Percentiles rank a stretch among this genome's conserved stretches.
These are phyloP conservation scores for Globisporangium nagaii DNA, from an alignment of 352 stramenopile species.

Conservation along the genomic window DNA sequence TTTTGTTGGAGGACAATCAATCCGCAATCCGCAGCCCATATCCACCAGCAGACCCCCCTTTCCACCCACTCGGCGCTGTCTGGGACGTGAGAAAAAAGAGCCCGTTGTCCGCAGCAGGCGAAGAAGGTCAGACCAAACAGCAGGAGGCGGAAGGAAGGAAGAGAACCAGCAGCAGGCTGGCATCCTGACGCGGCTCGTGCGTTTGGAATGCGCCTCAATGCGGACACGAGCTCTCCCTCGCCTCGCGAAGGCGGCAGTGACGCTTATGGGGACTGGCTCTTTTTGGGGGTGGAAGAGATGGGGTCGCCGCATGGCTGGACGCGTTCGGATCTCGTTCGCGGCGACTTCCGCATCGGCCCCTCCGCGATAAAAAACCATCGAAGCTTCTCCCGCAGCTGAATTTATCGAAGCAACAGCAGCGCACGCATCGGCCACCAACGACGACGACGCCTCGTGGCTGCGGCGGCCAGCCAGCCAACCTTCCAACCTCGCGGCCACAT, in stretches of 20 bases:
- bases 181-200: not conserved
- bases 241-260: not conserved
- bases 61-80: constrained; percentile 5
- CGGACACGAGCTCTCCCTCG: not conserved
- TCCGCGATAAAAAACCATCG: too few relatives aligned
- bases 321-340: not conserved
- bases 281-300: constrained; percentile 5
- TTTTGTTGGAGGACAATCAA: constrained; percentile 6
- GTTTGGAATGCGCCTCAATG: not conserved
- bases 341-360: not conserved
- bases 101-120: too few relatives aligned
- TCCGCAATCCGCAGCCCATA: not conserved
- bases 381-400: constrained; percentile 1
- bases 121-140: too few relatives aligned
- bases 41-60: not conserved
- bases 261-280: not conserved
- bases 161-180: not conserved
- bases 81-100: constrained; percentile 6
- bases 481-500: too few relatives aligned
- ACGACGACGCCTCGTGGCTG: too few relatives aligned
- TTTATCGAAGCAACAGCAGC: not conserved
- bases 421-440: not conserved
- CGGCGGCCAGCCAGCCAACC: too few relatives aligned
- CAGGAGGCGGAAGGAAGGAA: not conserved
- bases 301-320: not conserved